Percentiles rank a stretch among this genome's conserved stretches.
Evolutionary conservation across 139 green algal species (phyloP).

Genomic region (Chlorella ohadii): DNA sequence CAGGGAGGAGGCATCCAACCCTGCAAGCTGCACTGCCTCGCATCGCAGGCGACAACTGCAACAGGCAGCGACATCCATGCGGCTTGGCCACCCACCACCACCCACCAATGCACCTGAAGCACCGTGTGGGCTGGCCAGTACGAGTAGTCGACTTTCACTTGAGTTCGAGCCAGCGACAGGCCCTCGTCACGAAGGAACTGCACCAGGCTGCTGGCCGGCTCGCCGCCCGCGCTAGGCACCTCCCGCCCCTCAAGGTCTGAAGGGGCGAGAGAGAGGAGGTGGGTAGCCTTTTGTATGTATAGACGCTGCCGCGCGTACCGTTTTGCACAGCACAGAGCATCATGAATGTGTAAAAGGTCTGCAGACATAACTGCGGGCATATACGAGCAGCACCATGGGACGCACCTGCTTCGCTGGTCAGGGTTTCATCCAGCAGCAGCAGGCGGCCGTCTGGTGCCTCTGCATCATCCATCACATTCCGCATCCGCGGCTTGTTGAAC

Average conservation of each 20-base stretch:
- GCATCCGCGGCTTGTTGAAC: slow-evolving; percentile 70
- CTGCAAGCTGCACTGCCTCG: too few relatives aligned
- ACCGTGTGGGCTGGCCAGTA: slow-evolving; percentile 59
- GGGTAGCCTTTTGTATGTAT: too few relatives aligned
- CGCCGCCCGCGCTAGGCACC: neutral
- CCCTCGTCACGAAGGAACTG: slow-evolving; percentile 8
- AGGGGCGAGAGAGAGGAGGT: too few relatives aligned
- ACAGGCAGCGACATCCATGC: too few relatives aligned
- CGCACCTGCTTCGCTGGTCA: slow-evolving; percentile 37
- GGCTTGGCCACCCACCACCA: too few relatives aligned
- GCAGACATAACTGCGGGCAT: too few relatives aligned
- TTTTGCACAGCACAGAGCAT: too few relatives aligned
- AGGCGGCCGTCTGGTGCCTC: slow-evolving; percentile 54
- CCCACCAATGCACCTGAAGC: neutral
- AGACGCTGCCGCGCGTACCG: too few relatives aligned
- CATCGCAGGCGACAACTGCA: too few relatives aligned
- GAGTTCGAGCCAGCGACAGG: slow-evolving; percentile 29
- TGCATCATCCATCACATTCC: slow-evolving; percentile 65
- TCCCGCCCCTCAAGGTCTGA: slow-evolving; percentile 10
- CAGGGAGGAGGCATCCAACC: too few relatives aligned
- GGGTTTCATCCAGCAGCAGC: slow-evolving; percentile 70
- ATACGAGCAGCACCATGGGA: too few relatives aligned
- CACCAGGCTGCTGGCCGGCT: neutral
- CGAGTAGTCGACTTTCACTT: slow-evolving; percentile 69
- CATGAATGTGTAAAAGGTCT: too few relatives aligned